Percentiles rank a stretch among this genome's conserved stretches.
Conservation (phyloP, 495 filamentous ascomycete genomes). For the Viridothelium virens region DNA sequence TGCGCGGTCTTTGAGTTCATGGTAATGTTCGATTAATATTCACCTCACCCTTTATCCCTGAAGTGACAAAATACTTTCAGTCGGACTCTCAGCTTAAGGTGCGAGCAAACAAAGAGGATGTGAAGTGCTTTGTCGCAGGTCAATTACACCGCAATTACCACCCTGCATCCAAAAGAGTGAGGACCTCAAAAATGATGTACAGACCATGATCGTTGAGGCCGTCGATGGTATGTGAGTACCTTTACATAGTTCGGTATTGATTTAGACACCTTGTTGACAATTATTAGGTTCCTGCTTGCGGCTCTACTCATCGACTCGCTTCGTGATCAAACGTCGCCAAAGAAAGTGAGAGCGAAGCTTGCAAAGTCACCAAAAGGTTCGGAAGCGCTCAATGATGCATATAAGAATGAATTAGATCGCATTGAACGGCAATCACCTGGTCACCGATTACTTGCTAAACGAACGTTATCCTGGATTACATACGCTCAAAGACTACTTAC, state of each 20-base stretch:
- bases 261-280: no score
- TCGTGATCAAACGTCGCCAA: slow-evolving; percentile 29
- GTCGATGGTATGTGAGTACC: slow-evolving; percentile 36
- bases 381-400: slow-evolving; percentile 33
- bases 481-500: slow-evolving; percentile 38
- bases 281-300: slow-evolving; percentile 53
- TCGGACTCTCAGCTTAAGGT: slow-evolving; percentile 15
- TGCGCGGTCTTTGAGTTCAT: slow-evolving; percentile 31
- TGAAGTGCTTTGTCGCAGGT: slow-evolving; percentile 20
- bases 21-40: slow-evolving; percentile 25
- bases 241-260: no score
- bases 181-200: slow-evolving; percentile 15
- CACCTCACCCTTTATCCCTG: slow-evolving; percentile 25
- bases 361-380: slow-evolving; percentile 28
- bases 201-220: slow-evolving; percentile 17
- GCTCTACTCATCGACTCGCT: slow-evolving; percentile 44
- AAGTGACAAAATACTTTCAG: slow-evolving; percentile 21
- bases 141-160: slow-evolving; percentile 17
- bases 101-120: slow-evolving; percentile 21
- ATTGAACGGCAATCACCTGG: slow-evolving; percentile 36
- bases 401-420: no score
- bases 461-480: slow-evolving; percentile 42
- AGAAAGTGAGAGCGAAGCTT: slow-evolving; percentile 34
- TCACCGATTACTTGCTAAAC: slow-evolving; percentile 31
- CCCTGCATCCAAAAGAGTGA: slow-evolving; percentile 15